These are phyloP conservation scores for Trichothecium sympodiale DNA, from an alignment of 2,329 filamentous ascomycete genomes.

Conservation along the genomic window DNA sequence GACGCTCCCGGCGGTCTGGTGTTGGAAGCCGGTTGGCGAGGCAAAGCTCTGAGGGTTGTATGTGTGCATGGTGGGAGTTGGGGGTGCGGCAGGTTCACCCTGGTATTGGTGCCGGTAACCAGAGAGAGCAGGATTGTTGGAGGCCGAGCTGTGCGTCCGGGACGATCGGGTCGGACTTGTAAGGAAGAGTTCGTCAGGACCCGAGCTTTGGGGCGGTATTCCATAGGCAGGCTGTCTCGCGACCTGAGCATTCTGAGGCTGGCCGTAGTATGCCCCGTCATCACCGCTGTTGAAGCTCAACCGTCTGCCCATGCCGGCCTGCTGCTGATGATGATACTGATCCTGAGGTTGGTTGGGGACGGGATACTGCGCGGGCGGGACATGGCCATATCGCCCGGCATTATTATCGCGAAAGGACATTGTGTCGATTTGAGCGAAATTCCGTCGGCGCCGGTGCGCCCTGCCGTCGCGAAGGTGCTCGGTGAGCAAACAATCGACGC, in stretches of 20 bases:
- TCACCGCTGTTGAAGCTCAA: constrained; percentile 70
- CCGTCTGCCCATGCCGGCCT: constrained; percentile 35
- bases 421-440: constrained; percentile 6
- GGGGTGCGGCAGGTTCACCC: constrained; percentile 24
- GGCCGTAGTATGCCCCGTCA: constrained; percentile 46
- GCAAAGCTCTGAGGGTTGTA: constrained; percentile 66
- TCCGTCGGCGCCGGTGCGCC: no score
- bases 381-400: constrained; percentile 53
- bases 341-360: constrained; percentile 26
- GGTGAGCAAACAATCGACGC: no score
- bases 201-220: constrained; percentile 7
- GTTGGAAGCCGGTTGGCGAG: constrained; percentile 2
- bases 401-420: constrained; percentile 57
- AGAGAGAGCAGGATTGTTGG: constrained; percentile 33
- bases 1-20: constrained; percentile 10
- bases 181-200: constrained; percentile 55
- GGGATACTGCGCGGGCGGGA: constrained; percentile 55
- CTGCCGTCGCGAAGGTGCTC: no score
- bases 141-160: constrained; percentile 21
- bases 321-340: constrained; percentile 8
- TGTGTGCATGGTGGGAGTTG: constrained; percentile 33
- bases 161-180: constrained; percentile 27
- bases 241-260: constrained; percentile 11
- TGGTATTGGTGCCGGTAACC: constrained; percentile 43
- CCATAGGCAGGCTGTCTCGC: constrained; percentile 9